These are phyloP conservation scores for Trichoderma sp. DNA, from an alignment of 2,329 filamentous ascomycete species.

Conservation along the genomic window DNA sequence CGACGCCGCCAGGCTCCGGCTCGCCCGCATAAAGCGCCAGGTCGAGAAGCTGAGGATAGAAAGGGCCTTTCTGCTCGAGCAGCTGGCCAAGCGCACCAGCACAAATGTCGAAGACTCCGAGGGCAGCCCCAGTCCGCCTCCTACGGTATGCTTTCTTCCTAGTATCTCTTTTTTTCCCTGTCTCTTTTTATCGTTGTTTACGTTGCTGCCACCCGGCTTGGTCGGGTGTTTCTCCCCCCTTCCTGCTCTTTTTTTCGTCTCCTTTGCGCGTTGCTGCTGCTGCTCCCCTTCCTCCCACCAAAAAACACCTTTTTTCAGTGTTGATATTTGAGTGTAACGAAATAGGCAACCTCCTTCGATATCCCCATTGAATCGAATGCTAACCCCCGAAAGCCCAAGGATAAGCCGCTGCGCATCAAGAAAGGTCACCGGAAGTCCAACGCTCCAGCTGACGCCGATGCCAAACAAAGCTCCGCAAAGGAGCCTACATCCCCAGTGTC, in stretches of 20 bases:
- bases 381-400: conserved; percentile 60
- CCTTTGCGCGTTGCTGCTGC: neutral
- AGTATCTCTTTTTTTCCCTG: neutral
- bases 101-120: conserved; percentile 75
- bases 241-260: neutral
- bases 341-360: conserved; percentile 34
- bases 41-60: conserved; percentile 91
- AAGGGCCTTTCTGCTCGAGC: conserved; percentile 70
- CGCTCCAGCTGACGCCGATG: conserved; percentile 43
- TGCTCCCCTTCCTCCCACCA: conserved; percentile 13
- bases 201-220: neutral
- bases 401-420: conserved; percentile 74
- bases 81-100: conserved; percentile 71
- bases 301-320: conserved; percentile 26
- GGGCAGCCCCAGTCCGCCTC: conserved; percentile 74
- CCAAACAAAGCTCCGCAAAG: conserved; percentile 44
- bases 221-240: conserved; percentile 4
- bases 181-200: neutral
- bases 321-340: conserved; percentile 35
- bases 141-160: conserved; percentile 56
- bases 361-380: conserved; percentile 34
- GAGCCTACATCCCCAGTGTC: conserved; percentile 49
- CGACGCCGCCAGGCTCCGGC: conserved; percentile 75
- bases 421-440: conserved; percentile 65
- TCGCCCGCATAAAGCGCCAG: conserved; percentile 75